Conservation (phyloP, 768 basidiomycete genomes). For the Tephrocybe sp. region DNA sequence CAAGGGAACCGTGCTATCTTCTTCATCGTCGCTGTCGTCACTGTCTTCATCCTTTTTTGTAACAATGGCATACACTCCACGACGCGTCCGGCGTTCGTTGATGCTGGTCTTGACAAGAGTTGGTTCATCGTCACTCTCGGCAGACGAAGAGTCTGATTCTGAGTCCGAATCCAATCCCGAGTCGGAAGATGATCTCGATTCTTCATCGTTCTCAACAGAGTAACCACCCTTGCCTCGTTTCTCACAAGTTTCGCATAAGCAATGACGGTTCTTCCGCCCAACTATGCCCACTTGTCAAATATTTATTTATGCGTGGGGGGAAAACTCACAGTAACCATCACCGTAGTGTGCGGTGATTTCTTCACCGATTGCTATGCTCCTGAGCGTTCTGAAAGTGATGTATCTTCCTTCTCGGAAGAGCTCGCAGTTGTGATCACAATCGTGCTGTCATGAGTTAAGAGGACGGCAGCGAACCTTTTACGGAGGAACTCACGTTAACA, state of each 20-base stretch:
- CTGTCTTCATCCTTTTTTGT: slow-evolving; percentile 58
- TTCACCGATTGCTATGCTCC: slow-evolving; percentile 76
- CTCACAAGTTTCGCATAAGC: slow-evolving; percentile 88
- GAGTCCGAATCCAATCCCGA: slow-evolving; percentile 49
- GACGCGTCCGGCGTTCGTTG: slow-evolving; percentile 77
- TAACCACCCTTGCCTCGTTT: slow-evolving; percentile 75
- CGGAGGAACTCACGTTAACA: slow-evolving; percentile 69
- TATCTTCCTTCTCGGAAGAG: slow-evolving; percentile 87
- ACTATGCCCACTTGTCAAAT: slow-evolving; percentile 35
- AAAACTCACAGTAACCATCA: slow-evolving; percentile 81
- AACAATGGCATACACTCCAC: slow-evolving; percentile 78
- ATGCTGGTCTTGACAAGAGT: slow-evolving; percentile 35
- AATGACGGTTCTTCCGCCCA: slow-evolving; percentile 69
- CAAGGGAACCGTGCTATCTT: slow-evolving; percentile 43
- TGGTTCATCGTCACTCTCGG: slow-evolving; percentile 40
- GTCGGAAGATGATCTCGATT: slow-evolving; percentile 45
- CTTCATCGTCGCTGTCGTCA: slow-evolving; percentile 62
- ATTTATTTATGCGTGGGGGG: slow-evolving; percentile 5
- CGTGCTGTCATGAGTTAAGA: slow-evolving; percentile 58
- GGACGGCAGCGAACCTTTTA: slow-evolving; percentile 21
- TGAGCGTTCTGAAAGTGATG: slow-evolving; percentile 84
- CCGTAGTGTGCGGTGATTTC: slow-evolving; percentile 91
- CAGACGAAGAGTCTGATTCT: slow-evolving; percentile 39
- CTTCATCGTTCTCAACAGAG: slow-evolving; percentile 52
- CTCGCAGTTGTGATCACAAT: slow-evolving; percentile 88